Percentiles rank a stretch among this genome's conserved stretches.
Conservation (phyloP, 2,329 filamentous ascomycete genomes). For the Aspergillus sp. region DNA sequence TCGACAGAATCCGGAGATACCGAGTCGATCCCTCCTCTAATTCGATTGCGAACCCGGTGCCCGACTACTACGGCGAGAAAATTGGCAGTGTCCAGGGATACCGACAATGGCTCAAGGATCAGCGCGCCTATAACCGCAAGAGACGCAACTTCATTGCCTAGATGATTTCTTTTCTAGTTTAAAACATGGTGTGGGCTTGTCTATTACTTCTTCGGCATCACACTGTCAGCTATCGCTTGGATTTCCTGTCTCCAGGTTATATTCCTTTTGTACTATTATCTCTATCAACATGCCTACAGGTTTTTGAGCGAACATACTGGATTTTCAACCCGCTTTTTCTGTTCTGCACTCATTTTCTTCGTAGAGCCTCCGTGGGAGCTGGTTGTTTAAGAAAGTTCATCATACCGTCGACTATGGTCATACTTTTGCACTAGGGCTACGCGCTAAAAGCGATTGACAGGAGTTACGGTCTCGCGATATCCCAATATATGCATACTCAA, state of each 20-base stretch:
- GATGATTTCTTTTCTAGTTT: neutral
- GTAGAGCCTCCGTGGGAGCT: neutral
- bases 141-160: constrained; percentile 49
- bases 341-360: neutral
- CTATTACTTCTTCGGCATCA: neutral
- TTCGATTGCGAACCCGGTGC: constrained; percentile 87
- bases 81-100: constrained; percentile 91
- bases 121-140: constrained; percentile 95
- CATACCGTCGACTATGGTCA: neutral
- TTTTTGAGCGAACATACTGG: constrained; percentile 15
- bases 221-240: neutral
- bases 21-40: constrained; percentile 88
- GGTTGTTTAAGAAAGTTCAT: neutral
- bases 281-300: neutral
- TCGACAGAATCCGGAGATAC: constrained; percentile 84
- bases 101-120: constrained; percentile 94
- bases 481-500: neutral
- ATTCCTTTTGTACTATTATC: constrained; percentile 11
- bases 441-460: neutral
- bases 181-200: neutral
- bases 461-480: neutral
- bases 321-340: neutral
- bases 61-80: constrained; percentile 98
- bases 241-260: neutral
- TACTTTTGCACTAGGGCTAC: neutral